These are phyloP conservation scores for Nannochloris sp. DNA, from an alignment of 139 green algal species.

Conservation along the genomic window DNA sequence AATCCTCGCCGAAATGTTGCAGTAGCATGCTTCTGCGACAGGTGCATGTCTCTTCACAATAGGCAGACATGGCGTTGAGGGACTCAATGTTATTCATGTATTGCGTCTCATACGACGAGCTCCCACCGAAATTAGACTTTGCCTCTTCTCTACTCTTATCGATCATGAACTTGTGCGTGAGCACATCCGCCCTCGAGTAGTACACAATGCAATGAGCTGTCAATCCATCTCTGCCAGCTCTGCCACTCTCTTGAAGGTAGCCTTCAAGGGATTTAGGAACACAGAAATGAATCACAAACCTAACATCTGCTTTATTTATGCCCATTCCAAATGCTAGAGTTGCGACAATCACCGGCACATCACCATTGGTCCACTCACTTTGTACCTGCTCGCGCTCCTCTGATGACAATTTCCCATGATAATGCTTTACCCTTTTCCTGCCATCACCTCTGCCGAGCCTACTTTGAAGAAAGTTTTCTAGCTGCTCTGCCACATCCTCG, in stretches of 20 bases:
- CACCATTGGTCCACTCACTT: constrained; percentile 63
- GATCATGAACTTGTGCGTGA: constrained; percentile 15
- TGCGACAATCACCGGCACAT: constrained; percentile 66
- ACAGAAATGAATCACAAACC: constrained; percentile 88
- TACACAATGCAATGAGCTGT: constrained; percentile 66
- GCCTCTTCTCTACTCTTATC: constrained; percentile 1
- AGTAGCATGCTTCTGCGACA: constrained; percentile 73
- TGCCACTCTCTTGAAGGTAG: constrained; percentile 77
- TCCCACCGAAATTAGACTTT: not conserved
- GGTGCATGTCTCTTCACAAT: constrained; percentile 67
- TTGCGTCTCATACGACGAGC: constrained; percentile 13
- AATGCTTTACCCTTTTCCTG: constrained; percentile 38
- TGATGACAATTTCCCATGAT: constrained; percentile 64
- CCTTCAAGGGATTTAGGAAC: constrained; percentile 85
- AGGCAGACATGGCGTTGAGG: constrained; percentile 77
- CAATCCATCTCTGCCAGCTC: constrained; percentile 68
- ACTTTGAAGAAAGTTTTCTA: constrained; percentile 24
- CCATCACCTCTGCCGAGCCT: constrained; percentile 7
- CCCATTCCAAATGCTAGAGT: constrained; percentile 93
- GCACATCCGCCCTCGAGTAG: constrained; percentile 57
- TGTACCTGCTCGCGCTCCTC: constrained; percentile 67
- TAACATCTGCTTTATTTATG: constrained; percentile 66
- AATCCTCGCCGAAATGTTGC: constrained; percentile 78
- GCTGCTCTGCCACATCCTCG: constrained; percentile 63
- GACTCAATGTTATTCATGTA: constrained; percentile 62